Base-by-base conservation (phyloP, 1,284 basidiomycete genomes). In the Irpex sp. region DNA sequence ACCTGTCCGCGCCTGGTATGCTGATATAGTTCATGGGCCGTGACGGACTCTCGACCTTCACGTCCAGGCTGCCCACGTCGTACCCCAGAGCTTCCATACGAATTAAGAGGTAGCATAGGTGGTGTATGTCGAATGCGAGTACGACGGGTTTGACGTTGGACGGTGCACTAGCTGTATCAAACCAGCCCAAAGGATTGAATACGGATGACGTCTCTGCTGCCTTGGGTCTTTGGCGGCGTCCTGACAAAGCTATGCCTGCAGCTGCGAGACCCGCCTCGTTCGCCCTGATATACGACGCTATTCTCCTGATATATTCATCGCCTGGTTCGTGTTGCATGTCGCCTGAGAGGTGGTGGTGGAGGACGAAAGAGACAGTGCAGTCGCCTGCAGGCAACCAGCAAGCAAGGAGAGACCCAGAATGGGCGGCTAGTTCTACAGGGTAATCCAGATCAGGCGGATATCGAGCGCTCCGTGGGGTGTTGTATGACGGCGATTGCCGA, bases 51-150 rank as follows among this genome's bases (percentile, higher is more conserved):
- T 89, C 83, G 61, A 93, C 79, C 49, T 82, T 83, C 64, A 92
- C 85, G 72, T 97, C 94, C 62, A 97, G 82, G n/a, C 88, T 85
- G 59, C 94, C 94, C 39, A 92, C 82, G 58, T 85, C 77, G 61
- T 93, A 78, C 13, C 87, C 89, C 39, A 93, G 75, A 2, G 85
- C 92, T 74, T 97, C 94, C 67, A 95, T 83, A 54, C 93, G 89
- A 76, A 95, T 89, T 61, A 97, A 83, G 66, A 94, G 76, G 75
- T 95, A 97, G 82, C 92, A 94, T 9, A 97, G 83, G 69, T 91
- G 93, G 73, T 94, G 92, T 15, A 84, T 85, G 75, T 95, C 92
- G 67, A 92, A 82, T 6, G 83, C 74, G 56, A 95, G 83, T 9
- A 89, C 77, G 46, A 90, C 77, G 3, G 90, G 84, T 70, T 83